These are phyloP conservation scores for Vararia minispora DNA, from an alignment of 768 basidiomycete species.

Conservation along the genomic window DNA sequence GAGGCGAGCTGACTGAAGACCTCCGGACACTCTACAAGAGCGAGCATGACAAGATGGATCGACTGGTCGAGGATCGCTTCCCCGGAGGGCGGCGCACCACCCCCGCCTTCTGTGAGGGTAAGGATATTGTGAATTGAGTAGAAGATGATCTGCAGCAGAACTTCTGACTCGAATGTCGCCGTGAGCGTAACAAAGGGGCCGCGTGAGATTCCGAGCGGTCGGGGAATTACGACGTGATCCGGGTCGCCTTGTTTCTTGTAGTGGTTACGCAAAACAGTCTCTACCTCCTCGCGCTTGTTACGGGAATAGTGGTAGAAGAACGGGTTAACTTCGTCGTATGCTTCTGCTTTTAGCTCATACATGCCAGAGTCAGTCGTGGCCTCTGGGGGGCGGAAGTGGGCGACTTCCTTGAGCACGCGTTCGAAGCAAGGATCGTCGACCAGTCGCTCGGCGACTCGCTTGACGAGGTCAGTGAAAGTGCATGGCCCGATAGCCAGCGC, in stretches of 20 bases:
- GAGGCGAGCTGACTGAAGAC: conserved; percentile 52
- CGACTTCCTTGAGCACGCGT: conserved; percentile 63
- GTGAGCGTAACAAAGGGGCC: conserved; percentile 65
- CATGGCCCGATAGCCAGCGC: conserved; percentile 81
- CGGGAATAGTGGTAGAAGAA: conserved; percentile 95
- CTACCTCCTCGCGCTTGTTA: conserved; percentile 89
- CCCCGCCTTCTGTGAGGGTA: conserved; percentile 46
- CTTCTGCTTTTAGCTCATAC: conserved; percentile 82
- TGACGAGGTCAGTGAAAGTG: conserved; percentile 83
- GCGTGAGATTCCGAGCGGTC: conserved; percentile 45
- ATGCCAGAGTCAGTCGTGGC: conserved; percentile 65
- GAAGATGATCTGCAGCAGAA: conserved; percentile 73
- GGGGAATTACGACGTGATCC: conserved; percentile 70
- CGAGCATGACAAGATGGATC: conserved; percentile 79
- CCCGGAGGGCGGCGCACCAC: conserved; percentile 57
- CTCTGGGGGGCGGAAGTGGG: conserved; percentile 76
- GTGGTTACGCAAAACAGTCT: conserved; percentile 56
- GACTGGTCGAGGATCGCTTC: conserved; percentile 89
- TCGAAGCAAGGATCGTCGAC: conserved; percentile 80
- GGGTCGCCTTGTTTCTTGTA: conserved; percentile 51
- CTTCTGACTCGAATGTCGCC: conserved; percentile 54
- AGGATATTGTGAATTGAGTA: conserved; percentile 71
- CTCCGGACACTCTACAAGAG: conserved; percentile 56
- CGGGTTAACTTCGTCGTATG: conserved; percentile 82
- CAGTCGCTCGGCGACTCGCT: conserved; percentile 82